phyloP scores from a whole-genome alignment of 78 protist species.

The Dictyostelium firmibasis region DNA sequence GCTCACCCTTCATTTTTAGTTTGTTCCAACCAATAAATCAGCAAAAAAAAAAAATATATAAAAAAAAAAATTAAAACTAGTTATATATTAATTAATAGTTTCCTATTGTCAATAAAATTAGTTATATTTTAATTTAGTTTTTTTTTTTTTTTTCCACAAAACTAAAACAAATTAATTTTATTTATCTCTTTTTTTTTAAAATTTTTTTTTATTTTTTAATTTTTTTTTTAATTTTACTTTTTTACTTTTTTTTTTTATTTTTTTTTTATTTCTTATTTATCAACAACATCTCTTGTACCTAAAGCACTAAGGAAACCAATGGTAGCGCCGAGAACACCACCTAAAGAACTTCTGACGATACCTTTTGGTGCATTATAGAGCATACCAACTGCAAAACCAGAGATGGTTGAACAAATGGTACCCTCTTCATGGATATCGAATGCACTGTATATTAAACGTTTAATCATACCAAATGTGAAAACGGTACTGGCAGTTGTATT shows the following conservation, averaged over 20 bases:
- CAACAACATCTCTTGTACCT: not conserved
- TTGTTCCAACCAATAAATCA: not conserved
- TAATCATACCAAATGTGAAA: not conserved
- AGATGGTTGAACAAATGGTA: not conserved
- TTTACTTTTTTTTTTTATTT: not conserved
- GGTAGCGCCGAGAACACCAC: not conserved
- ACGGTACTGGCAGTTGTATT: not conserved
- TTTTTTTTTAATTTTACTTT: not conserved
- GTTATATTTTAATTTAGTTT: too few species aligned
- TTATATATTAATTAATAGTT: too few species aligned
- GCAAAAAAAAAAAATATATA: not conserved
- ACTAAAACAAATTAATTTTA: too few species aligned
- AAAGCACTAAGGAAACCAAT: not conserved
- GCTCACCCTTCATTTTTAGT: not conserved
- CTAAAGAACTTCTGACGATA: not conserved
- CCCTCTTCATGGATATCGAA: slow-evolving; percentile 7
- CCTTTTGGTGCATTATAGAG: slow-evolving; percentile 8
- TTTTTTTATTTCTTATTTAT: not conserved
- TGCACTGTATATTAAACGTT: not conserved
- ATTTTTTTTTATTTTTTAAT: too few species aligned
- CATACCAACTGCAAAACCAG: not conserved
- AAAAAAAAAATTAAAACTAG: not conserved
- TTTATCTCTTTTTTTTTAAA: too few species aligned
- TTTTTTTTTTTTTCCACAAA: too few species aligned
- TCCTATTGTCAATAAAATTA: too few species aligned